Conservation (phyloP, 139 green algal species). For the Astrephomene gubernaculifera region DNA sequence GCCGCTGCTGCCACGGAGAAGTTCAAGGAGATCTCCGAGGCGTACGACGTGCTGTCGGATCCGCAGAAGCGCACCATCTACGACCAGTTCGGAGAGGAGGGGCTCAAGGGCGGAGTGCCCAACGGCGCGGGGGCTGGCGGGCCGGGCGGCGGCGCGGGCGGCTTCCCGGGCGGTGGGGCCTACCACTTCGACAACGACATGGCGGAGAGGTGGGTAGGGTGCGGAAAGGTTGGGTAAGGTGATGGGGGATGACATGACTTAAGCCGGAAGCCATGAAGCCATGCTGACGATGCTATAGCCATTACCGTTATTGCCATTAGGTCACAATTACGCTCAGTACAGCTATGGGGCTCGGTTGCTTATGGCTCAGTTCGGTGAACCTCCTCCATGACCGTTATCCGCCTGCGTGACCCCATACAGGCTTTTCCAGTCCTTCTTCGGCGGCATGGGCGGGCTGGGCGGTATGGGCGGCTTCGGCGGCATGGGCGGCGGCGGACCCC, state of each 20-base stretch:
- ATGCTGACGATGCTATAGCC: too few relatives aligned
- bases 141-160: not conserved
- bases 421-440: slow-evolving; percentile 38
- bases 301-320: too few relatives aligned
- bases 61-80: slow-evolving; percentile 42
- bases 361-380: too few relatives aligned
- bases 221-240: too few relatives aligned
- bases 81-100: slow-evolving; percentile 61
- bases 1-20: slow-evolving; percentile 35
- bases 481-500: slow-evolving; percentile 22
- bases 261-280: too few relatives aligned
- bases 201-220: slow-evolving; percentile 13
- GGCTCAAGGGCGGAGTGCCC: slow-evolving; percentile 47
- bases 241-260: too few relatives aligned
- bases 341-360: too few relatives aligned
- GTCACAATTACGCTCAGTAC: too few relatives aligned
- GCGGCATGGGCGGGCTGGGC: slow-evolving; percentile 30
- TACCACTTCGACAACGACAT: slow-evolving; percentile 50
- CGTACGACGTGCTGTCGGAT: slow-evolving; percentile 51
- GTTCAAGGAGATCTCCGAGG: slow-evolving; percentile 60
- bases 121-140: not conserved
- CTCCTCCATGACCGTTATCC: not conserved
- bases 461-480: slow-evolving; percentile 46
- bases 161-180: slow-evolving; percentile 26
- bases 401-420: too few relatives aligned